Conservation (phyloP, 1,284 basidiomycete genomes). For the Taiwanofungus camphoratus region DNA sequence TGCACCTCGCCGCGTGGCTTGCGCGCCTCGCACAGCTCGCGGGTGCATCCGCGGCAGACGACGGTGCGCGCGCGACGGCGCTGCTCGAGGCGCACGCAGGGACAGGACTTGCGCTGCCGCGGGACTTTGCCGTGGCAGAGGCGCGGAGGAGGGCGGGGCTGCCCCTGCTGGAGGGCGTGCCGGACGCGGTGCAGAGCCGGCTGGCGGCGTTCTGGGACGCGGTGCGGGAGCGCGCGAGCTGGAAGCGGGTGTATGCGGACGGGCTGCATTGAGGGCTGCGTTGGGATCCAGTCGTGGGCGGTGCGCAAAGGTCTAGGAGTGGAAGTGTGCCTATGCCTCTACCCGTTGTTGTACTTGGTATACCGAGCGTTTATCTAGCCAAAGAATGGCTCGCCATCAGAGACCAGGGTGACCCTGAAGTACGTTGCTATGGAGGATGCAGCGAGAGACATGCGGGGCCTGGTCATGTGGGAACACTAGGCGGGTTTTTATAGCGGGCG, state of each 20-base stretch:
- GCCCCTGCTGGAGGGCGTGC: slow-evolving; percentile 16
- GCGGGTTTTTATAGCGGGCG: too few species aligned
- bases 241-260: slow-evolving; percentile 57
- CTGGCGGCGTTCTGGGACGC: slow-evolving; percentile 64
- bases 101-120: slow-evolving; percentile 37
- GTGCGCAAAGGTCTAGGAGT: background rate
- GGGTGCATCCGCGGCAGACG: slow-evolving; percentile 44
- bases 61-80: slow-evolving; percentile 41
- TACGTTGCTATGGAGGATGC: too few species aligned
- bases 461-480: too few species aligned
- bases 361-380: too few species aligned
- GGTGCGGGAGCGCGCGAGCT: slow-evolving; percentile 59
- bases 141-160: slow-evolving; percentile 27
- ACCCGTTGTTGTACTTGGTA: too few species aligned
- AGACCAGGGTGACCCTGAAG: too few species aligned
- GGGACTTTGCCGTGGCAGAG: slow-evolving; percentile 34
- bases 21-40: slow-evolving; percentile 54
- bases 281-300: background rate
- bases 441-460: too few species aligned
- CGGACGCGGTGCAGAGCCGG: slow-evolving; percentile 34
- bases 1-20: slow-evolving; percentile 79
- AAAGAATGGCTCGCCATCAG: too few species aligned
- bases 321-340: too few species aligned
- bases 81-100: slow-evolving; percentile 51
- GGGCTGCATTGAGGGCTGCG: slow-evolving; percentile 35